These are phyloP conservation scores for Pholiota microspora DNA, from an alignment of 768 basidiomycete species.

Conservation along the genomic window DNA sequence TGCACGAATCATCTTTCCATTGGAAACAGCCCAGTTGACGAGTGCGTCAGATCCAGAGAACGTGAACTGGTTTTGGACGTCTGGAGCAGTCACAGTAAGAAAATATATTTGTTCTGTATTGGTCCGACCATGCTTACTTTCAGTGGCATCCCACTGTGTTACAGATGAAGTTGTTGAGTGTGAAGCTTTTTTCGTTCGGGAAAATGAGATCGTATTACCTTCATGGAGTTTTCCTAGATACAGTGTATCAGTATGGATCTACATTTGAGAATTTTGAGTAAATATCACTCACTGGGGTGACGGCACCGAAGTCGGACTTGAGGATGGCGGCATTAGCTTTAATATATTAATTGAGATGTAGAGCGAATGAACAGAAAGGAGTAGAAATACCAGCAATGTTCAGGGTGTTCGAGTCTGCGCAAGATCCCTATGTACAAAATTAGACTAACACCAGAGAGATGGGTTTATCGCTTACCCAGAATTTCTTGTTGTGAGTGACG, in stretches of 20 bases:
- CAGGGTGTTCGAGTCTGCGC: constrained; percentile 27
- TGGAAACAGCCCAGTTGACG: constrained; percentile 37
- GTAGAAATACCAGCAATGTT: constrained; percentile 25
- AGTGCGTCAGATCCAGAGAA: constrained; percentile 36
- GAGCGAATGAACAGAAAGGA: background rate
- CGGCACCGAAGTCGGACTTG: constrained; percentile 37
- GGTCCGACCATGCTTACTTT: constrained; percentile 31
- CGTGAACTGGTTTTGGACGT: constrained; percentile 32
- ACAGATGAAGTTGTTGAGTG: background rate
- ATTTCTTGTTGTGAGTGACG: constrained; percentile 31
- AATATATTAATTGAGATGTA: background rate
- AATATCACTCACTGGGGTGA: constrained; percentile 31
- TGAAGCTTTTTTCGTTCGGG: background rate
- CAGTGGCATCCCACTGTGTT: constrained; percentile 37
- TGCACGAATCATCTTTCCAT: constrained; percentile 39
- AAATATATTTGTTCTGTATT: too few relatives aligned
- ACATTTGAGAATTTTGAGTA: background rate
- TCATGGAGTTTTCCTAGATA: constrained; percentile 40
- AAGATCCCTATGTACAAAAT: constrained; percentile 17
- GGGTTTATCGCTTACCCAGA: constrained; percentile 34
- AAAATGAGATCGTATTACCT: constrained; percentile 20
- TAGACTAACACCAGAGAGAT: too few relatives aligned
- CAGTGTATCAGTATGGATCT: background rate
- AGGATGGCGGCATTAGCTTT: constrained; percentile 32
- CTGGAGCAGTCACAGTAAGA: constrained; percentile 9